A percentile compares a stretch with the other conserved stretches of the same genome.
These are phyloP conservation scores for Eucalyptus caleyi DNA, from an alignment of 345 rosid genomes.

Conservation along the genomic window DNA sequence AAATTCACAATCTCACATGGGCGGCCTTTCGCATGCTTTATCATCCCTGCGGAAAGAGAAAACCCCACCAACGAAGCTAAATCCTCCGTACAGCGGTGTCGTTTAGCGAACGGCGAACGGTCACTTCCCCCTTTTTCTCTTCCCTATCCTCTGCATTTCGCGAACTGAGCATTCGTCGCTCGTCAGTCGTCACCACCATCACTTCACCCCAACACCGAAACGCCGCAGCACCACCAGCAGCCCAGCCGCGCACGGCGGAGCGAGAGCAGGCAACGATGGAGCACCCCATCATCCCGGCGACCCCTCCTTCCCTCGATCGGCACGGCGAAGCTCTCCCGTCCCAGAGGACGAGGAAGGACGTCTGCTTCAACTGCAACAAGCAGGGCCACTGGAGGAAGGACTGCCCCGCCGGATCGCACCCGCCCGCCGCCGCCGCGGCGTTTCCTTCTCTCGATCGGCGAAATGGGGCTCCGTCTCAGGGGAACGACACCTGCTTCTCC, in stretches of 20 bases:
- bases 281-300: background rate
- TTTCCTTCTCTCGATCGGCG: background rate
- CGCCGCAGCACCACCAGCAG: background rate
- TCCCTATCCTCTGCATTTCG: background rate
- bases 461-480: background rate
- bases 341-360: background rate
- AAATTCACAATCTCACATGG: background rate
- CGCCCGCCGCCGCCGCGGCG: background rate
- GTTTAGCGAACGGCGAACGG: background rate
- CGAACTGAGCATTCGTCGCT: background rate
- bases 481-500: background rate
- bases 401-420: background rate
- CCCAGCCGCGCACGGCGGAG: background rate
- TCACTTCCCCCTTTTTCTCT: background rate
- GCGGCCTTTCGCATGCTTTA: background rate
- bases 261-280: background rate
- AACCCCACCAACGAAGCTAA: background rate
- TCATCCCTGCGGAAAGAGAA: background rate
- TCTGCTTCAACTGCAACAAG: background rate
- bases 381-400: background rate
- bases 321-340: background rate
- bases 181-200: too few relatives aligned
- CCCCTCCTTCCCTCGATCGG: background rate
- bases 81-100: background rate
- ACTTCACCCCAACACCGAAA: background rate